These are phyloP conservation scores for Daldinia childiae DNA, from an alignment of 495 filamentous ascomycete genomes.

Conservation along the genomic window DNA sequence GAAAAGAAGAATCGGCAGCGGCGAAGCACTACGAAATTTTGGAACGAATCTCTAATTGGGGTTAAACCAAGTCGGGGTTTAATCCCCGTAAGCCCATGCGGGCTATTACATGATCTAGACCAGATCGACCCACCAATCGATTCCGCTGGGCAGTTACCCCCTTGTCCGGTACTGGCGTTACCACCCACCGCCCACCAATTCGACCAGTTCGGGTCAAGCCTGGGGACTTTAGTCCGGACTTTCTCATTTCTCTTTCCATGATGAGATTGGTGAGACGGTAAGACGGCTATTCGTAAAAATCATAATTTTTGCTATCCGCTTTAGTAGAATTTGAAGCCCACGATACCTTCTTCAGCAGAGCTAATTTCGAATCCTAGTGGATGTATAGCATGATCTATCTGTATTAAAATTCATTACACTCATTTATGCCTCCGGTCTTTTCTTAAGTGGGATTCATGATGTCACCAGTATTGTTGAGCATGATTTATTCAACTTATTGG, in stretches of 20 bases:
- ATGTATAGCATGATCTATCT: not conserved
- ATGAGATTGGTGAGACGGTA: not conserved
- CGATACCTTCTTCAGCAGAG: not conserved
- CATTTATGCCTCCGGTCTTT: not conserved
- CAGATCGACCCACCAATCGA: conserved; percentile 27
- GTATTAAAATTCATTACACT: not conserved
- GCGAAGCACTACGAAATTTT: conserved; percentile 12
- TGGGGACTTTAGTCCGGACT: not conserved
- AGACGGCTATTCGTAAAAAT: not conserved
- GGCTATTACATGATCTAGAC: conserved; percentile 40
- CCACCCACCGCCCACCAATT: conserved; percentile 3
- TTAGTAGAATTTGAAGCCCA: not conserved
- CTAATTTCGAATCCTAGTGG: not conserved
- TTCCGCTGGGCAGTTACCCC: conserved; percentile 14
- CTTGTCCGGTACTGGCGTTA: conserved; percentile 9
- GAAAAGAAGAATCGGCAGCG: conserved; percentile 6
- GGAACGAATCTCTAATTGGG: conserved; percentile 36
- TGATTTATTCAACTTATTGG: not conserved
- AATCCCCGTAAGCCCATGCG: conserved; percentile 38
- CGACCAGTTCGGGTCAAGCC: conserved; percentile 6
- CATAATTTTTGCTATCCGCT: not conserved
- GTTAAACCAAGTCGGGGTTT: conserved; percentile 35
- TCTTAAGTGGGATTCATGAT: not conserved
- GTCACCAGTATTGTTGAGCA: not conserved
- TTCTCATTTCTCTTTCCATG: not conserved